These are phyloP conservation scores for Gracilariopsis chorda DNA, from an alignment of 23 red algal genomes.

Conservation along the genomic window DNA sequence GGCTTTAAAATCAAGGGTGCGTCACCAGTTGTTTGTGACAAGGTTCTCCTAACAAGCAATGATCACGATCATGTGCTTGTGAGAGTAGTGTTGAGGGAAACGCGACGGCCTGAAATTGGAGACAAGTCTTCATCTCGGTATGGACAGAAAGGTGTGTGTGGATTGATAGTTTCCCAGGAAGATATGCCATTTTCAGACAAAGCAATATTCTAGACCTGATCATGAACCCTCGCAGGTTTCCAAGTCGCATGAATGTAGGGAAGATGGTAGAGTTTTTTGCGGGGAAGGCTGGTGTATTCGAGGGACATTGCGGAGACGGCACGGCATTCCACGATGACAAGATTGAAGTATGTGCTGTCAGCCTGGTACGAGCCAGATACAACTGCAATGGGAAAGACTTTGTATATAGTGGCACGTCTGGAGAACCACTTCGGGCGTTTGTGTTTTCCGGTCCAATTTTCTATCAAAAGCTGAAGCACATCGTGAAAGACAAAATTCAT, in stretches of 20 bases:
- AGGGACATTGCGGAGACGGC: constrained; percentile 76
- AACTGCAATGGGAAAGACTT: constrained; percentile 95
- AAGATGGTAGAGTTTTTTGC: constrained; percentile 97
- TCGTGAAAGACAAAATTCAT: constrained; percentile 98
- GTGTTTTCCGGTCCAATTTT: constrained; percentile 96
- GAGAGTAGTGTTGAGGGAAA: constrained; percentile 90
- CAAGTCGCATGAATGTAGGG: constrained; percentile 93
- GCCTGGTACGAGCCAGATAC: constrained; percentile 67
- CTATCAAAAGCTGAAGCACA: constrained; percentile 97
- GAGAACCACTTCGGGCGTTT: constrained; percentile 87
- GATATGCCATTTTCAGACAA: constrained; percentile 94
- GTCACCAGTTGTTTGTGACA: constrained; percentile 52
- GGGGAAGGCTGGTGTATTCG: constrained; percentile 86
- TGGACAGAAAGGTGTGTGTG: constrained; percentile 97
- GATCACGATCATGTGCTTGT: constrained; percentile 69
- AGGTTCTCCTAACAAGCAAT: constrained; percentile 76
- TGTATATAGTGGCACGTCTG: constrained; percentile 87
- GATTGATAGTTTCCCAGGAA: constrained; percentile 76
- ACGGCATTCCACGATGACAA: constrained; percentile 89
- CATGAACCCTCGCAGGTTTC: constrained; percentile 98
- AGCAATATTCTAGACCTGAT: constrained; percentile 95
- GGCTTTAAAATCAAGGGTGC: constrained; percentile 63
- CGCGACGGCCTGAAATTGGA: constrained; percentile 81
- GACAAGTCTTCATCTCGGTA: constrained; percentile 99
- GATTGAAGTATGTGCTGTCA: constrained; percentile 66